Evolutionary conservation across 2,329 filamentous ascomycete genomes (phyloP), one percentile per base, ranked within the genome.

Genomic region (Fusarium compactum): DNA sequence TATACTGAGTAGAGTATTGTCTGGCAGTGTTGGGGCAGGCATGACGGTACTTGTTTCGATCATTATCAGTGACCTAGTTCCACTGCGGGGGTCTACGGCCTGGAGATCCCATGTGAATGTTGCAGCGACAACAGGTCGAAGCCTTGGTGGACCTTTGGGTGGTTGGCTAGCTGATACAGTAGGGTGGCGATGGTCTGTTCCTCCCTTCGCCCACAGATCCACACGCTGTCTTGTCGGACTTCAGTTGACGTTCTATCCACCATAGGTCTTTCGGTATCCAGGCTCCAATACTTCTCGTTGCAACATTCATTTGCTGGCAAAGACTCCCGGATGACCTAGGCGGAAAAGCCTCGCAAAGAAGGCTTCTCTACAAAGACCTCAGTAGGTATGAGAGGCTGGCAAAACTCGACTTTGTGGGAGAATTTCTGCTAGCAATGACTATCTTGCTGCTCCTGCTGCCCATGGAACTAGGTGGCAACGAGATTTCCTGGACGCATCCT

Each of bases 141-240:
- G 84, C 46, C 71, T 87, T 1, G 86, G 86, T 3, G 86, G 85
- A 0, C 86, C 85, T 2, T 72, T 86, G 11, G 89, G 90, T 3
- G 89, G 89, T 0, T 83, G 86, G 34, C 82, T 92, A 7, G 88
- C 87, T 12, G 88, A 91, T 65, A 82, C 80, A 1, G 81, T 92
- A 24, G 89, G 90, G 10, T 92, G 90, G 90, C 82, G 90, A 34
- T 90, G 86, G 72, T 74, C 22, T 50, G 67, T 43, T 4, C 2
- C 0, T 2, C 3, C 4, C 1, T 11, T 8, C 0, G 3, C 43
- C 29, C 14, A 12, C 11, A 29, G 29, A 14, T 29, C 4, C 29
- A 14, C 29, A 29, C 11, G 11, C 11, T 29, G 11, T 29, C 4
- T 29, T 29, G 11, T 18, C 15, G 11, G 6, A 14, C 1, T 7